Evolutionary conservation across 2,329 filamentous ascomycete genomes (phyloP), one percentile per base, ranked within the genome.

Genomic region (Xylaria sp.): DNA sequence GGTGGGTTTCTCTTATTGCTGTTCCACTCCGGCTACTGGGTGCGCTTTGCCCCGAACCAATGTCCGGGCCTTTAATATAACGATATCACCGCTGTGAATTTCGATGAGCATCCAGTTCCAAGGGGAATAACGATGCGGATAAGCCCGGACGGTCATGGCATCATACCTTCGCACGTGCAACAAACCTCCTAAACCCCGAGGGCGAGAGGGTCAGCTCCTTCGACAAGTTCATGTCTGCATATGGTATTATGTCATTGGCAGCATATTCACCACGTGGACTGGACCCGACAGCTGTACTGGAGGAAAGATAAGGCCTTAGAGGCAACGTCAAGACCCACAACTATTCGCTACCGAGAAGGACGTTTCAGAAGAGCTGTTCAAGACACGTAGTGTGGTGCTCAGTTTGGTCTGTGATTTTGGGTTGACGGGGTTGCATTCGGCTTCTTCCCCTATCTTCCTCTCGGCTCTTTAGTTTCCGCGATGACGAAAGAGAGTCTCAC

Each of bases 221-320:
- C 29, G 25, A 22, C 33, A 31, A 29, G 13, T 22, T 39, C 9
- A 39, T 84, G 29, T 85, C 86, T 1, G 82, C 82, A 2, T 86
- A 85, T 68, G 86, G 86, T 71, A 84, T 87, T 69, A 83, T 33
- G 17, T 51, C 49, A 33, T 85, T 65, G 87, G 86, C 71, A 86
- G 87, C 75, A 84, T 83, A 75, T 75, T 85, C 38, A 69, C 87
- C 70, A 79, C 80, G 13, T 77, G 79, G 70, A 73, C 85, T 71
- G 79, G 78, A 29, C 80, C 80, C 61, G 69, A 77, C 15, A 82
- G 82, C 53, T 79, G 79, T 69, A 77, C 78, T 78, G 85, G 74
- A 83, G 80, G 17, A 80, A 80, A 51, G 83, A 85, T 74, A 81
- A 81, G 63, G 84, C 83, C 70, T 69, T 81, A 66, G 80, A 72